Conservation (phyloP, 2,329 filamentous ascomycete species). For the Phialophora verrucosa region DNA sequence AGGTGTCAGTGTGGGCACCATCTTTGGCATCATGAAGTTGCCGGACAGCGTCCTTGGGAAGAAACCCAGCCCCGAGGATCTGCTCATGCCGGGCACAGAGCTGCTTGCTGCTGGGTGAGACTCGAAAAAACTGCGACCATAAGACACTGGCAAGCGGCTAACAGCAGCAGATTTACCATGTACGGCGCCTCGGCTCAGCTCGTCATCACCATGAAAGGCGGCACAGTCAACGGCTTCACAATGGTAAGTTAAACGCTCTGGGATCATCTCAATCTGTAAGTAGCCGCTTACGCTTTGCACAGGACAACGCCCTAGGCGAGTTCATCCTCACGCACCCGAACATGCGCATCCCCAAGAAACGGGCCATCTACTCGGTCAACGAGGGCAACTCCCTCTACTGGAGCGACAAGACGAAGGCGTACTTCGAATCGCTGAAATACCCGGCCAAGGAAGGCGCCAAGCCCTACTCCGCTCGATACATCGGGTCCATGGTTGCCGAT, state of each 20-base stretch:
- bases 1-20: constrained; percentile 88
- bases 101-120: constrained; percentile 67
- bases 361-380: constrained; percentile 96
- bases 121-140: neutral
- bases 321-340: constrained; percentile 97
- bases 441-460: constrained; percentile 71
- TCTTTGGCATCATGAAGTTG: constrained; percentile 93
- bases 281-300: neutral
- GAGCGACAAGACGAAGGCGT: constrained; percentile 83
- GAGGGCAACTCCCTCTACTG: constrained; percentile 98
- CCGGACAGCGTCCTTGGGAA: constrained; percentile 66
- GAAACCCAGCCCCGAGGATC: constrained; percentile 70
- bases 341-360: constrained; percentile 82
- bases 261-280: too few species aligned
- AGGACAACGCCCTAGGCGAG: constrained; percentile 91
- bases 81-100: constrained; percentile 87
- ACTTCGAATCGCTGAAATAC: constrained; percentile 87
- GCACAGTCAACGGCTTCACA: constrained; percentile 94
- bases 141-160: constrained; percentile 10
- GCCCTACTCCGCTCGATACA: constrained; percentile 94
- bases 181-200: constrained; percentile 96
- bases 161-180: constrained; percentile 89
- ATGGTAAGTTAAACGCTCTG: constrained; percentile 52
- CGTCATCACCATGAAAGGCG: constrained; percentile 94
- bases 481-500: constrained; percentile 92